phyloP scores from a whole-genome alignment of 768 basidiomycete species.

The Mycena metata region DNA sequence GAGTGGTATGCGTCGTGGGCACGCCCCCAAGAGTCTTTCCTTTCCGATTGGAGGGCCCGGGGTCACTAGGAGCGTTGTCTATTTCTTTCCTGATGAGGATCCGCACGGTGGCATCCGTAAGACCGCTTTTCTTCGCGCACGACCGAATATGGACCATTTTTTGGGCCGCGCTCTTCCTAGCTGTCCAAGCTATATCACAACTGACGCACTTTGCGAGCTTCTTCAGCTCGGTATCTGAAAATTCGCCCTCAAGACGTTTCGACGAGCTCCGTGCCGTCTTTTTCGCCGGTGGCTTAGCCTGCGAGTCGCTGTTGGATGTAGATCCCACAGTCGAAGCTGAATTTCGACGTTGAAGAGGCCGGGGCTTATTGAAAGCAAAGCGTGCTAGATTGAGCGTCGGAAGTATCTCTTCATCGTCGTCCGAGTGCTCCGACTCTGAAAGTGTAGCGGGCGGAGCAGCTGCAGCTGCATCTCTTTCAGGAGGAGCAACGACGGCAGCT shows the following conservation, averaged over 20 bases:
- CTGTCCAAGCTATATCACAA: conserved; percentile 78
- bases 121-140: conserved; percentile 74
- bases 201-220: conserved; percentile 70
- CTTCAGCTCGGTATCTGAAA: conserved; percentile 62
- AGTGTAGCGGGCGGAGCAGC: neutral
- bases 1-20: conserved; percentile 51
- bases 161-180: conserved; percentile 70
- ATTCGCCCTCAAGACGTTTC: conserved; percentile 48
- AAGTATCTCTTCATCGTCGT: conserved; percentile 45
- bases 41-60: conserved; percentile 35
- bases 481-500: neutral
- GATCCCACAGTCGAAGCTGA: conserved; percentile 36
- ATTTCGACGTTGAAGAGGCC: conserved; percentile 21
- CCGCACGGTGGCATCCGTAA: conserved; percentile 68
- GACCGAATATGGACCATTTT: conserved; percentile 77
- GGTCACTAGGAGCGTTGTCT: conserved; percentile 37
- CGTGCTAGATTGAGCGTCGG: conserved; percentile 49
- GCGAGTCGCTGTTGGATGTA: conserved; percentile 23
- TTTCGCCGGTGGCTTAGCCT: conserved; percentile 33
- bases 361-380: conserved; percentile 53
- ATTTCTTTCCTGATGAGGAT: conserved; percentile 67
- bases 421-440: conserved; percentile 34
- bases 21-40: conserved; percentile 37
- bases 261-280: conserved; percentile 19
- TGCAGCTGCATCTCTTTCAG: neutral